Evolutionary conservation across 2,329 filamentous ascomycete genomes (phyloP).

Genomic region (Xylariaceae sp.): DNA sequence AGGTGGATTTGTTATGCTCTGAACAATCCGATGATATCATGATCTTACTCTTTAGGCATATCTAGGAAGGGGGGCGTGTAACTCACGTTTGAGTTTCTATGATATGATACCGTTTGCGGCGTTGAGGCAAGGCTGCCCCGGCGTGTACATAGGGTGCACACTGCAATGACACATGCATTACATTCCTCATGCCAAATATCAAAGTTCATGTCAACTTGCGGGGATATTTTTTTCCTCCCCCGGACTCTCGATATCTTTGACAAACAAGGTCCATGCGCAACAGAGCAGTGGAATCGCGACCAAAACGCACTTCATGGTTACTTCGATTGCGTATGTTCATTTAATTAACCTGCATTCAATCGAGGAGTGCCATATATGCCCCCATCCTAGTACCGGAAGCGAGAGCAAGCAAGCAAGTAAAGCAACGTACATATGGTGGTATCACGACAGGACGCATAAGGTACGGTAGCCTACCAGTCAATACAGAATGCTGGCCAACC

Average conservation of each 20-base stretch:
- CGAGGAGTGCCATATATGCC: slow-evolving; percentile 12
- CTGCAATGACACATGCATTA: background rate
- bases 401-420: too few relatives aligned
- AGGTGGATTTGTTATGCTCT: slow-evolving; percentile 27
- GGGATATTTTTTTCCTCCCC: too few relatives aligned
- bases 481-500: slow-evolving; percentile 16
- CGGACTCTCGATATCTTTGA: too few relatives aligned
- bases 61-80: slow-evolving; percentile 9
- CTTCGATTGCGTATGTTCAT: too few relatives aligned
- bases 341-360: slow-evolving; percentile 8
- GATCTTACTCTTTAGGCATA: background rate
- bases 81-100: background rate
- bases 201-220: slow-evolving; percentile 13
- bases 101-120: background rate
- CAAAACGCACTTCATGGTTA: too few relatives aligned
- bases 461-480: slow-evolving; percentile 13
- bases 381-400: slow-evolving; percentile 16
- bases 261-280: slow-evolving; percentile 4
- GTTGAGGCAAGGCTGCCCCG: background rate
- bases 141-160: background rate
- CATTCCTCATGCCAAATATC: slow-evolving; percentile 15
- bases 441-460: slow-evolving; percentile 29
- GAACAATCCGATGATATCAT: slow-evolving; percentile 7
- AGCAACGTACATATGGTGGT: slow-evolving; percentile 11
- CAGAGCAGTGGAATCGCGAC: too few relatives aligned